A percentile compares a stretch with the other conserved stretches of the same genome.
These are phyloP conservation scores for Tetracentron sinense DNA, from an alignment of 164 flowering plant species.

Conservation along the genomic window DNA sequence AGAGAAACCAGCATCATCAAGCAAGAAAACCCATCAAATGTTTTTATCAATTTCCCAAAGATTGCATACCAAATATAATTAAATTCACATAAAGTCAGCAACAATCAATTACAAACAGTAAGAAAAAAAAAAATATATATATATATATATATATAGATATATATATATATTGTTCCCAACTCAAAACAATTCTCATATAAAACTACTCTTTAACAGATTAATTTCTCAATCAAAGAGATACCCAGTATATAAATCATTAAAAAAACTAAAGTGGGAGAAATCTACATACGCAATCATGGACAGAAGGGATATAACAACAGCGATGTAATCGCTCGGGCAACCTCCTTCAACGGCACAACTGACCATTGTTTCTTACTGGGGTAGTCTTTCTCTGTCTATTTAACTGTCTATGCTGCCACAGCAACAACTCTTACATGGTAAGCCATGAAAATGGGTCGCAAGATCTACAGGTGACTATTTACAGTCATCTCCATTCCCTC, in stretches of 20 bases:
- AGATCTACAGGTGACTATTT: too few species aligned
- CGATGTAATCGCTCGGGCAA: constrained; percentile 73
- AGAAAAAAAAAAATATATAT: background rate
- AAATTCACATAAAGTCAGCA: background rate
- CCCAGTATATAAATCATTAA: background rate
- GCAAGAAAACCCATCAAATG: background rate
- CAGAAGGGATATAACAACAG: constrained; percentile 46
- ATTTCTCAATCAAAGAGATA: background rate
- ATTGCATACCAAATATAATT: too few species aligned
- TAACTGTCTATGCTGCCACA: background rate
- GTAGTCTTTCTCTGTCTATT: background rate
- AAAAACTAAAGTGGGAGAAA: background rate
- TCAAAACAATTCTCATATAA: background rate
- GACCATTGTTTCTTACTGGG: constrained; percentile 24
- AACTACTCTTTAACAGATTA: background rate
- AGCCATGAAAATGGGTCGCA: background rate
- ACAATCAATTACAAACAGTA: background rate
- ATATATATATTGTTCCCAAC: too few species aligned
- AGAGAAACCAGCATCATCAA: background rate
- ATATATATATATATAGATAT: too few species aligned
- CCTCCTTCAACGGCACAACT: constrained; percentile 62
- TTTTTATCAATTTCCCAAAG: too few species aligned
- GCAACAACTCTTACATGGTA: background rate
- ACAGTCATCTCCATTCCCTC: too few species aligned
- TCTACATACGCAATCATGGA: constrained; percentile 49